These are phyloP conservation scores for Pseudonitzschia multiseries DNA, from an alignment of 108 stramenopile genomes.

Conservation along the genomic window DNA sequence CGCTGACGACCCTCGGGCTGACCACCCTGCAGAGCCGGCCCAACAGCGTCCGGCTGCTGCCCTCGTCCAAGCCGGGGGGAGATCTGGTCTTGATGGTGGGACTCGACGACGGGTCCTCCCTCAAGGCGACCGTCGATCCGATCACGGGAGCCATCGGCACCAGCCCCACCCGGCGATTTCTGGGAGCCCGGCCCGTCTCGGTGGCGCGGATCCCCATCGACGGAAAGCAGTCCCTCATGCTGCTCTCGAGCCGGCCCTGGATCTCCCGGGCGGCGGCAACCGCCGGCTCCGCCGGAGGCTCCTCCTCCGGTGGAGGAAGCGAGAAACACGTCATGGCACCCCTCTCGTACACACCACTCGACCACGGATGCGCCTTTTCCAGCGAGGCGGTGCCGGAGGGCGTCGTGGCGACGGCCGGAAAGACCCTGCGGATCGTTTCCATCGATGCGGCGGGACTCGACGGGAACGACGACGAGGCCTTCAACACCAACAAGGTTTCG, in stretches of 20 bases:
- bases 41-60: conserved; percentile 59
- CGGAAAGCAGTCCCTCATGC: conserved; percentile 70
- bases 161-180: conserved; percentile 86
- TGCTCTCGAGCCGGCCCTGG: conserved; percentile 94
- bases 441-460: conserved; percentile 72
- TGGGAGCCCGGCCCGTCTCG: conserved; percentile 90
- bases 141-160: conserved; percentile 88
- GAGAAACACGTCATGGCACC: conserved; percentile 87
- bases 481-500: conserved; percentile 84
- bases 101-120: conserved; percentile 87
- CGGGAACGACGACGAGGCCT: conserved; percentile 81
- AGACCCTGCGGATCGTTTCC: conserved; percentile 88
- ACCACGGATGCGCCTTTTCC: conserved; percentile 89
- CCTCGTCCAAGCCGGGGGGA: conserved; percentile 17
- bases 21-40: conserved; percentile 69
- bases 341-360: conserved; percentile 90
- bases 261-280: conserved; percentile 54
- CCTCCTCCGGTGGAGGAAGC: not conserved
- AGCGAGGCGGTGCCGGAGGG: conserved; percentile 92
- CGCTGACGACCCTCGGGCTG: conserved; percentile 54
- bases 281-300: not conserved
- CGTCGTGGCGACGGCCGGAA: conserved; percentile 93
- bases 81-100: conserved; percentile 86
- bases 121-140: conserved; percentile 84
- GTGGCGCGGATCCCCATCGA: conserved; percentile 82